phyloP scores from a whole-genome alignment of 148 eudicot species.

The Camellia granthamiana region DNA sequence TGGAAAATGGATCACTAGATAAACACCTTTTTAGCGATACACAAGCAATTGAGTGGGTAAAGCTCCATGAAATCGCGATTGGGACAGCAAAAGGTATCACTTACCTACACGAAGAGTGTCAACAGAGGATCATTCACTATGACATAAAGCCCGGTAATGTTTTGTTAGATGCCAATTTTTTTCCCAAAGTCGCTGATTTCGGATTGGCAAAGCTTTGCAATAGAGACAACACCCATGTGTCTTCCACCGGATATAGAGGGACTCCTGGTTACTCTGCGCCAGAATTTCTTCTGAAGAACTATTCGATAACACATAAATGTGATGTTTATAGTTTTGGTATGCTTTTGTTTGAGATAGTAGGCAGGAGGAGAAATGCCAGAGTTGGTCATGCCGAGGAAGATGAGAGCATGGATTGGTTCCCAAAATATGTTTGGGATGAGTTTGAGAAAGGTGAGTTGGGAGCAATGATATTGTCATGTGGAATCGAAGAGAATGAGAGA shows the following conservation, averaged over 20 bases:
- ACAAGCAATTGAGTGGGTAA: conserved; percentile 1
- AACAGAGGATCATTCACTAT: conserved; percentile 4
- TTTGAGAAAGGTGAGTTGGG: neutral
- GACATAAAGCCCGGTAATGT: conserved; percentile 14
- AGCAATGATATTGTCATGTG: neutral
- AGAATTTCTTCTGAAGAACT: conserved; percentile 4
- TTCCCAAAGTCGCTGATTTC: conserved; percentile 8
- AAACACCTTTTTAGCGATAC: neutral
- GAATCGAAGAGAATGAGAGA: neutral
- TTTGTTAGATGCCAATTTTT: neutral
- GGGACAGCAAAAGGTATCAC: conserved; percentile 11
- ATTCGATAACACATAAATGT: neutral
- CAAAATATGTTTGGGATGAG: conserved; percentile 3
- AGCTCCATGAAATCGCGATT: conserved; percentile 4
- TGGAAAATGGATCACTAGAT: conserved; percentile 8
- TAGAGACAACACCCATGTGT: conserved; percentile 4
- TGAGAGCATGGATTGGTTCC: conserved; percentile 12
- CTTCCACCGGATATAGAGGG: neutral
- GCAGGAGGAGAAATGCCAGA: conserved; percentile 13
- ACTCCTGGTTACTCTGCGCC: conserved; percentile 9
- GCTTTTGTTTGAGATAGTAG: conserved; percentile 2
- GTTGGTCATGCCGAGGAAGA: neutral
- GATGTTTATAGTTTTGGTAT: conserved; percentile 11
- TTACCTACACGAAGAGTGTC: conserved; percentile 11
- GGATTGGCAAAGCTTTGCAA: conserved; percentile 11